Evolutionary conservation across 495 filamentous ascomycete species (phyloP).

Genomic region (Penicillium cosmopolitanum): DNA sequence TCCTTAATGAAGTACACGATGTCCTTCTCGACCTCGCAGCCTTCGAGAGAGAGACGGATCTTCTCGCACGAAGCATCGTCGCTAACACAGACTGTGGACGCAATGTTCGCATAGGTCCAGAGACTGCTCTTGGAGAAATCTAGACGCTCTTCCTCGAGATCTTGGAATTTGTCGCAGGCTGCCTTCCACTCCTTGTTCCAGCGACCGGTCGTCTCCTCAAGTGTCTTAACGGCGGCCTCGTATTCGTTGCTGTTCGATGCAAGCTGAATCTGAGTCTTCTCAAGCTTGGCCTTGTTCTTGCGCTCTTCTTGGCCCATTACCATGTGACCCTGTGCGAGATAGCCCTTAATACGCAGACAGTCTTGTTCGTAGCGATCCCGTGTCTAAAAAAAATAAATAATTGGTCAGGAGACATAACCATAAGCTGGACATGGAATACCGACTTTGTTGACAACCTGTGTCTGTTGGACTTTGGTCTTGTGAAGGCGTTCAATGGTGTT

Average conservation of each 20-base stretch:
- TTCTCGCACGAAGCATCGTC: constrained; percentile 98
- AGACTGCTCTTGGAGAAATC: constrained; percentile 97
- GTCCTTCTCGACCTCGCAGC: constrained; percentile 96
- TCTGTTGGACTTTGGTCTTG: constrained; percentile 92
- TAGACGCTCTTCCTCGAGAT: constrained; percentile 94
- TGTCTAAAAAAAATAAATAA: constrained; percentile 52
- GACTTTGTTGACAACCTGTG: constrained; percentile 87
- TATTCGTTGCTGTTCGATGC: constrained; percentile 91
- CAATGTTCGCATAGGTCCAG: constrained; percentile 96
- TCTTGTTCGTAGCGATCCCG: constrained; percentile 96
- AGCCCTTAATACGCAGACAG: constrained; percentile 96
- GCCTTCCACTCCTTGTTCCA: constrained; percentile 99
- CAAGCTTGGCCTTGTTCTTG: constrained; percentile 98
- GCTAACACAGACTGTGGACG: constrained; percentile 98
- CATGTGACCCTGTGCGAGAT: constrained; percentile 98
- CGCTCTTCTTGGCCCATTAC: constrained; percentile 99
- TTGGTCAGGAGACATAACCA: neutral
- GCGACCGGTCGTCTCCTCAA: constrained; percentile 93
- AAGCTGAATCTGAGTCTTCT: constrained; percentile 96
- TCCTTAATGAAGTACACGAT: constrained; percentile 90
- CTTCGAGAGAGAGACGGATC: constrained; percentile 90
- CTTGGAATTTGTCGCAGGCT: constrained; percentile 99
- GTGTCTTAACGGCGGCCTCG: constrained; percentile 83
- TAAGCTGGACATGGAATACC: neutral
- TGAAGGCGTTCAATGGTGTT: constrained; percentile 88